Evolutionary conservation across 1,284 basidiomycete species (phyloP), one percentile per base, ranked within the genome.

Genomic region (Cryptococcus sp.): DNA sequence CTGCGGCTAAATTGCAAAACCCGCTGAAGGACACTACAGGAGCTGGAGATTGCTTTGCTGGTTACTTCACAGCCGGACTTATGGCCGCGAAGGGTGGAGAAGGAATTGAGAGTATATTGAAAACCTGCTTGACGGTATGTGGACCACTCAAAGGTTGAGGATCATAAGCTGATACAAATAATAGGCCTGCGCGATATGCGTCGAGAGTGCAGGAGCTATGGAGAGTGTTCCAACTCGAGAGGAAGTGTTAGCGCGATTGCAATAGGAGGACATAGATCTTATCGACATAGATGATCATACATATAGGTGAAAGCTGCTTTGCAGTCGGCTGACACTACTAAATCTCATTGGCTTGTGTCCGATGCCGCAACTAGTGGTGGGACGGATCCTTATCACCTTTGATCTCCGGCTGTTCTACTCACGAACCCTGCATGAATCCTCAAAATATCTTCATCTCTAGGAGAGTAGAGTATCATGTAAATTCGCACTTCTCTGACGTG

Each of bases 31-130:
- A 78, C 55, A 77, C 76, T 23, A 78, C 77, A 0, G 77, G 77
- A 10, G 77, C 77, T 0, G 77, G 77, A 7, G 77, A 78, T 58
- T 75, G 73, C 52, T 78, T 78, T 52, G 68, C 73, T 6, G 77
- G 77, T 2, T 76, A 71, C 58, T 72, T 78, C 45, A 71, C 69
- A 3, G 73, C 74, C 32, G 70, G 74, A 6, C 55, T 78, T 52
- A 73, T 77, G 74, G 44, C 58, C 14, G 34, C 15, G 5, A 31
- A 59, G 14, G 58, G 42, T 31, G 50, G 51, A n/a, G 58, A 60
- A 41, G 52, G 46, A 32, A 52, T 74, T 30, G 62, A 68, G 49
- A 57, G 62, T n/a, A 62, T 65, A 0, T 15, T 73, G 37, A 58
- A 63, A 54, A 63, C 55, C 10, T 74, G 73, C 56, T 55, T 73